Base-by-base conservation (phyloP, 768 basidiomycete genomes). In the Pleurotus cornucopiae region DNA sequence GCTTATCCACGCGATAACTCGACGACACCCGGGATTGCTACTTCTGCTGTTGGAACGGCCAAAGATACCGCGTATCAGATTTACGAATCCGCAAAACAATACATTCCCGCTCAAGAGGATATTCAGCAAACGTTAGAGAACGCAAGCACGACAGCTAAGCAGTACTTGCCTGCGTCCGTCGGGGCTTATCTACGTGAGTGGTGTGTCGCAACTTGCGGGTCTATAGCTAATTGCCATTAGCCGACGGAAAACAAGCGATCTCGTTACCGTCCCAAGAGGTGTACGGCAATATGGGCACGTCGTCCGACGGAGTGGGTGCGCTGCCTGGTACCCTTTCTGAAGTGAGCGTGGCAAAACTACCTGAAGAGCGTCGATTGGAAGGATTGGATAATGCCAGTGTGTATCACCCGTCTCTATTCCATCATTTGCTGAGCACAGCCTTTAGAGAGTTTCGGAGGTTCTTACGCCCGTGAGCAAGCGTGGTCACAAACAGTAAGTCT, bases 301-400 rank as follows among this genome's bases (percentile, higher is more conserved):
- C 53, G 23, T 57, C 60, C 1, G 69, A 64, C 5, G 83, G 81
- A 13, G 75, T 77, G 1, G 80, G 81, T 6, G 73, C 79, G 0
- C 72, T 83, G 12, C 80, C 81, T 0, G 82, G 81, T 13, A 67
- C 66, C 25, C 55, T 65, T 11, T 71, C 68, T 21, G 81, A 84
- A 60, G 64, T 69, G 7, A 74, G 71, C 3, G 78, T 83, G 4
- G 76, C 79, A 4, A 70, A 72, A 45, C 65, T 81, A 0, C 83
- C 82, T 2, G 76, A 81, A 12, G 80, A 82, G 52, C 69, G 76
- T 14, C 41, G 40, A 41, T 40, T 51, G 56, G 62, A 63, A 13
- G 25, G 40, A 13, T 23, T 26, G 23, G 26, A 34, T 1, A n/a
- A 7, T 44, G 41, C 46, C 48, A 57, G 38, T 25, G 11, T 7